Percentiles rank a stretch among this genome's conserved stretches.
Evolutionary conservation across 2,329 filamentous ascomycete genomes (phyloP).

Genomic region (Penicillium sp.): DNA sequence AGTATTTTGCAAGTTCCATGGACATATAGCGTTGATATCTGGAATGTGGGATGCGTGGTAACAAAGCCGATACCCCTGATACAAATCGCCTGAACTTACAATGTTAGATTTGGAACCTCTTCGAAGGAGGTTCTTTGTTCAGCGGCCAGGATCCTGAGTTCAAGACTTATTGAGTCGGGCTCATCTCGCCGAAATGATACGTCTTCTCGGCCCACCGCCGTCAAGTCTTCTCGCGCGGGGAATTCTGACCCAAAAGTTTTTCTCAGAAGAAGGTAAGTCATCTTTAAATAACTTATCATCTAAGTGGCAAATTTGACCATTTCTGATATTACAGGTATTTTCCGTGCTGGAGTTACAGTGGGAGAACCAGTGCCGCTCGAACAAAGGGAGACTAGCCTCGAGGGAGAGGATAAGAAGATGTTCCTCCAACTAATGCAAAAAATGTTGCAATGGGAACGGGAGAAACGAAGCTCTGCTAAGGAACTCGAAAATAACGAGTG

Average conservation of each 20-base stretch:
- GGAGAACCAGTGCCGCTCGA: slow-evolving; percentile 31
- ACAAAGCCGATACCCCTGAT: slow-evolving; percentile 16
- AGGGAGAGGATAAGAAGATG: slow-evolving; percentile 30
- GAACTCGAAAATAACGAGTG: slow-evolving; percentile 31
- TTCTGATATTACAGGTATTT: slow-evolving; percentile 25
- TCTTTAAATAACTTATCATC: background rate
- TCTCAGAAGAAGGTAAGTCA: slow-evolving; percentile 36
- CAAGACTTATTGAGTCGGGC: slow-evolving; percentile 44
- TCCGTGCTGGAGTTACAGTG: slow-evolving; percentile 22
- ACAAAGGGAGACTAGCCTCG: slow-evolving; percentile 37
- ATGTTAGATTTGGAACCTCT: slow-evolving; percentile 50
- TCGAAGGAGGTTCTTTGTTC: slow-evolving; percentile 48
- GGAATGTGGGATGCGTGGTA: slow-evolving; percentile 54
- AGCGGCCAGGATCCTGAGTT: slow-evolving; percentile 40
- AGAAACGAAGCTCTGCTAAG: slow-evolving; percentile 30
- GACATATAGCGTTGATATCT: slow-evolving; percentile 52
- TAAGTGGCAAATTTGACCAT: slow-evolving; percentile 1
- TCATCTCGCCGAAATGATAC: slow-evolving; percentile 51
- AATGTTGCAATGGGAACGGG: slow-evolving; percentile 39
- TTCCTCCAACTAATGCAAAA: slow-evolving; percentile 36
- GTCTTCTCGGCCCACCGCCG: slow-evolving; percentile 47
- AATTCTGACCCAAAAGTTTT: slow-evolving; percentile 38
- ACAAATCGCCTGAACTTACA: slow-evolving; percentile 2
- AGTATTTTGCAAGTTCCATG: slow-evolving; percentile 50
- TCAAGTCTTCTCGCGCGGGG: slow-evolving; percentile 34